Percentiles rank a stretch among this genome's conserved stretches.
phyloP scores from a whole-genome alignment of 208 protist genomes.

The Vickermania spadyakhi region DNA sequence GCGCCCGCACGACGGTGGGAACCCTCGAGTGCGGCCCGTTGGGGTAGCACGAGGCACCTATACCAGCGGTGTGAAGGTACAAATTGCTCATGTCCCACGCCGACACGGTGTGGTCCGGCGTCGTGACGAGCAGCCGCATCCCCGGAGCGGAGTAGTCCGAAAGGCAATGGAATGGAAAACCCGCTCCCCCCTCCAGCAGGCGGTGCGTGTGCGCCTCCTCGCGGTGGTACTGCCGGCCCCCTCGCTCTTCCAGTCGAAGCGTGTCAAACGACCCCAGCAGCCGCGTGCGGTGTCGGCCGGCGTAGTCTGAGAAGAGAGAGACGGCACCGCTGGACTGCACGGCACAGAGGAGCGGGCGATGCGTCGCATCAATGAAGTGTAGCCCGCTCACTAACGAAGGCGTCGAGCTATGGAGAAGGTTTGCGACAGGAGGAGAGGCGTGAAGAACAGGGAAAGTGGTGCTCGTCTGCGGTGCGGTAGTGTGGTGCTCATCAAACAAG shows the following conservation, averaged over 20 bases:
- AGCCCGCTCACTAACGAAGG: slow-evolving; percentile 36
- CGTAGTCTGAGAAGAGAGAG: slow-evolving; percentile 48
- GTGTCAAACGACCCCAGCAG: slow-evolving; percentile 51
- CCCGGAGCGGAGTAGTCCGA: slow-evolving; percentile 58
- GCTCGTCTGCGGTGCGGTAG: no score
- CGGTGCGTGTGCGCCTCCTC: no score
- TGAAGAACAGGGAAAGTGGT: no score
- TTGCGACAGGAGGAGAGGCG: no score
- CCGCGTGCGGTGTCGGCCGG: slow-evolving; percentile 14
- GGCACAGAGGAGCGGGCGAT: slow-evolving; percentile 53
- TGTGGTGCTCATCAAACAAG: no score
- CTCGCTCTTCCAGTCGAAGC: slow-evolving; percentile 7
- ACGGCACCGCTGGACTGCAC: slow-evolving; percentile 61
- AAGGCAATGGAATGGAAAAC: slow-evolving; percentile 22
- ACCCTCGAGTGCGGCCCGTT: slow-evolving; percentile 12
- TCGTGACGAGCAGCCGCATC: slow-evolving; percentile 40
- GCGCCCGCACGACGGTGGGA: slow-evolving; percentile 16
- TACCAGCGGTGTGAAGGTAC: slow-evolving; percentile 9
- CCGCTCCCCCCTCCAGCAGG: background rate
- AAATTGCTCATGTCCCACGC: slow-evolving; percentile 43
- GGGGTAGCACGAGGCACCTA: background rate
- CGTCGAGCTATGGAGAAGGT: no score
- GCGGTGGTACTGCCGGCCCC: background rate
- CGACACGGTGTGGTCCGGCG: slow-evolving; percentile 24
- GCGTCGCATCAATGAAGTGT: slow-evolving; percentile 63